Base-by-base conservation (phyloP, 73 alveolate species). In the Paramecium sonneborni region DNA sequence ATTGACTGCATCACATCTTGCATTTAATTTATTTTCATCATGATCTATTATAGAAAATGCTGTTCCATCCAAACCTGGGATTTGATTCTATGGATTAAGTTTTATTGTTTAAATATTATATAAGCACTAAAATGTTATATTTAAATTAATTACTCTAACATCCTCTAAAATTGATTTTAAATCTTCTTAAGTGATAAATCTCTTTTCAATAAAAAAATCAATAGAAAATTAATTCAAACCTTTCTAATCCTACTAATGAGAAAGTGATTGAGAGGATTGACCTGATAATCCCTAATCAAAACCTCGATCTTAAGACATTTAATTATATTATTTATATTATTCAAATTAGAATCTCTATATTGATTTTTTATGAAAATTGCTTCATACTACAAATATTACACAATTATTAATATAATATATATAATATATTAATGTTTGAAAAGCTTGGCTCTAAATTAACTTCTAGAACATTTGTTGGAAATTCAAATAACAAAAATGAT, bases 191-290 rank as follows among this genome's bases (percentile, higher is more conserved):
- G 86, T 20, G 24, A 72, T 72, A 38, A 72, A 72, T 35, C 44
- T 12, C n/a, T 41, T 79, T 79, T 79, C 90, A 20, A 79, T 79
- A 79, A 79, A 79, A 26, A 79, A 79, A 24, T 79, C 90, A 30
- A 79, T 21, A 1, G 69, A 20, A 12, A 79, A 79, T 41, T 79
- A n/a, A 7, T 44, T 79, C 44, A 62, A 14, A 2, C 26, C 18
- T 26, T 62, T 62, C 26, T 62, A 3, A 26, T 7, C 24, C 26
- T 26, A 14, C 12, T 18, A 52, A 52, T 18, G 4, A n/a, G 84
- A 62, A 14, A 46, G 44, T 5, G 84, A 62, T 7, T 14, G 20
- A 0, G 84, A 62, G 39, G 84, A 62, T 26, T 26, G 39, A 9
- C 44, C 44, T 62, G 84, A 62, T n/a, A 62, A 62, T 62, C 84